Conservation (phyloP, 768 basidiomycete species). For the Fomitopsis pulvina region DNA sequence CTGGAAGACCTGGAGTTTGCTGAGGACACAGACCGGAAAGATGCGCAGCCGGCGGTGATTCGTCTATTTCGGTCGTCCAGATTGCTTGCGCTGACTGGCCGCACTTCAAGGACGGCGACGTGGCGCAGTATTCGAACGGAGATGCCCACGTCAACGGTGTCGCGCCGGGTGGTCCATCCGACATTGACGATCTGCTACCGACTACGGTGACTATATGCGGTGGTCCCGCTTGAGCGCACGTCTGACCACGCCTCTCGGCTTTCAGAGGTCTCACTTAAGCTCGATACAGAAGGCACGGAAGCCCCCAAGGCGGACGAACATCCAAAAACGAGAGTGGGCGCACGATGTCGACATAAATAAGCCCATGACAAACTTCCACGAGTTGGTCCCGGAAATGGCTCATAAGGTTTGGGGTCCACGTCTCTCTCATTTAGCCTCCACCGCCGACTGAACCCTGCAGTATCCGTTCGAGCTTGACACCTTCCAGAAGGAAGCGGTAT, state of each 20-base stretch:
- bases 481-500: slow-evolving; percentile 98
- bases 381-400: slow-evolving; percentile 95
- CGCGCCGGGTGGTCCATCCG: slow-evolving; percentile 26
- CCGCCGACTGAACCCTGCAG: slow-evolving; percentile 31
- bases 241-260: slow-evolving; percentile 1
- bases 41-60: slow-evolving; percentile 13
- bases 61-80: neutral
- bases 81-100: slow-evolving; percentile 1
- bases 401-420: slow-evolving; percentile 53
- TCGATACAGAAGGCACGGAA: slow-evolving; percentile 39
- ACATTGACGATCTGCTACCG: slow-evolving; percentile 73
- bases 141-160: slow-evolving; percentile 11
- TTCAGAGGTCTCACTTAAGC: slow-evolving; percentile 52
- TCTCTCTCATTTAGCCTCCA: neutral
- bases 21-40: neutral
- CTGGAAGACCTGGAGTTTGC: slow-evolving; percentile 26
- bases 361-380: slow-evolving; percentile 80
- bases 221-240: neutral
- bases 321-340: slow-evolving; percentile 93
- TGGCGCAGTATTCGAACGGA: slow-evolving; percentile 7
- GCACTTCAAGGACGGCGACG: neutral
- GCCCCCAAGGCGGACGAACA: slow-evolving; percentile 35
- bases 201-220: slow-evolving; percentile 19
- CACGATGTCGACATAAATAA: slow-evolving; percentile 93
- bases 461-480: slow-evolving; percentile 99